Evolutionary conservation across 1,139 yeast species (phyloP).

Genomic region (Hansenula sp.): DNA sequence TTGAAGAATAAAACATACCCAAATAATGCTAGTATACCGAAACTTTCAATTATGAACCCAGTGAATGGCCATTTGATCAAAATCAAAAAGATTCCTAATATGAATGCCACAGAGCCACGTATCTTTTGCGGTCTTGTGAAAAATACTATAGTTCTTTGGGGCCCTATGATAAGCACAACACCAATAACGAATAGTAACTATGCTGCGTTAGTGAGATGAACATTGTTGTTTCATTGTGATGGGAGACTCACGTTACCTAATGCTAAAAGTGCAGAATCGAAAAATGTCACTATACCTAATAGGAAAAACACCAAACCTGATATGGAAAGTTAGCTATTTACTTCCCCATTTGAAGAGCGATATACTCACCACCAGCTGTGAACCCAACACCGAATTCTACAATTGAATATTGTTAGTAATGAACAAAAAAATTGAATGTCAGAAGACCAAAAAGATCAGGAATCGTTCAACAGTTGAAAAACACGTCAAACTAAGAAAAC

Average conservation of each 20-base stretch:
- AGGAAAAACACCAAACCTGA: slow-evolving; percentile 58
- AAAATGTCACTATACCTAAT: slow-evolving; percentile 79
- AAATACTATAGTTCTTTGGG: slow-evolving; percentile 76
- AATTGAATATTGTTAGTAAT: slow-evolving; percentile 13
- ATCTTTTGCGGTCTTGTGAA: slow-evolving; percentile 85
- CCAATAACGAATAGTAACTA: slow-evolving; percentile 68
- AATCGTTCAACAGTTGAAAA: not conserved
- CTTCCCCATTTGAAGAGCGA: too few relatives aligned
- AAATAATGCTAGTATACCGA: slow-evolving; percentile 85
- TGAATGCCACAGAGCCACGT: slow-evolving; percentile 81
- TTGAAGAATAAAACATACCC: slow-evolving; percentile 32
- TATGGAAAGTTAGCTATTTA: slow-evolving; percentile 1
- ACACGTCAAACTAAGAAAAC: slow-evolving; percentile 1
- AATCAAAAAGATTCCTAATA: slow-evolving; percentile 70
- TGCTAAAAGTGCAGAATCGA: slow-evolving; percentile 86
- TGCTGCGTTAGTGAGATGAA: not conserved
- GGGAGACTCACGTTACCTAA: slow-evolving; percentile 58
- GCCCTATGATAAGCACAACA: slow-evolving; percentile 79
- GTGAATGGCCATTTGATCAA: slow-evolving; percentile 72
- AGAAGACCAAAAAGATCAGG: too few relatives aligned
- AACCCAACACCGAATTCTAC: slow-evolving; percentile 90
- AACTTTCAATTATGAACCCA: slow-evolving; percentile 80
- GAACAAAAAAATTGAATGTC: not conserved
- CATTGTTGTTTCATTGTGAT: not conserved
- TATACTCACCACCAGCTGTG: slow-evolving; percentile 69